phyloP scores from a whole-genome alignment of 176 grass and related monocot species.

The Hordeum marinum region DNA sequence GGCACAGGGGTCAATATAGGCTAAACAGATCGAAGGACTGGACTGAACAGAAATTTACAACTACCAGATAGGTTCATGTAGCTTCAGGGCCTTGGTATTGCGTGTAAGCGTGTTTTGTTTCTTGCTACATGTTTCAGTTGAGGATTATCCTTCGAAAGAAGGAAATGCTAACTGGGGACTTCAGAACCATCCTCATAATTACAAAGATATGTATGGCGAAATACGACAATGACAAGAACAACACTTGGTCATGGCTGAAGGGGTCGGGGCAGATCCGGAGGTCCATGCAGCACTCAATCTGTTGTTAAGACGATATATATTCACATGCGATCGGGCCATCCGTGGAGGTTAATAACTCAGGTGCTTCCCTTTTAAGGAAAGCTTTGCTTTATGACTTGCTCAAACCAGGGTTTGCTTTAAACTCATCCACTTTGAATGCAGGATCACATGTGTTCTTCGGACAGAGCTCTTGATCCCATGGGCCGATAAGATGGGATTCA shows the following conservation, averaged over 20 bases:
- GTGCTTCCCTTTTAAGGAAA: neutral
- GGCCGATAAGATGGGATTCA: constrained; percentile 64
- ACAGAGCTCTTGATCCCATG: constrained; percentile 61
- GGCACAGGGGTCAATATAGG: neutral
- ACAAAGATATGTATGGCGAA: constrained; percentile 41
- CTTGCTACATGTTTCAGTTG: constrained; percentile 34
- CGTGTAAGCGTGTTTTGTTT: constrained; percentile 13
- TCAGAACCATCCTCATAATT: constrained; percentile 42
- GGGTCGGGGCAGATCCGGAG: constrained; percentile 7
- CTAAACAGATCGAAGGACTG: neutral
- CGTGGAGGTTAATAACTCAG: constrained; percentile 12
- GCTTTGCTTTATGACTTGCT: constrained; percentile 26
- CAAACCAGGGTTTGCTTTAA: constrained; percentile 43
- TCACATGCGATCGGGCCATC: constrained; percentile 25
- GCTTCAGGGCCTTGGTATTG: constrained; percentile 4
- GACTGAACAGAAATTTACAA: neutral
- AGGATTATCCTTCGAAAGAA: constrained; percentile 12
- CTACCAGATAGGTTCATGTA: constrained; percentile 7
- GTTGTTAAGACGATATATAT: constrained; percentile 53
- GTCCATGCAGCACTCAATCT: constrained; percentile 8
- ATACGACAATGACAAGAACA: constrained; percentile 11
- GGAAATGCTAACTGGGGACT: constrained; percentile 22
- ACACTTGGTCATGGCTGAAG: constrained; percentile 12
- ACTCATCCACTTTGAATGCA: constrained; percentile 33
- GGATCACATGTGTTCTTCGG: constrained; percentile 23